Conservation (phyloP, 2,329 filamentous ascomycete species). For the Nannizziopsis arthrosporioides region DNA sequence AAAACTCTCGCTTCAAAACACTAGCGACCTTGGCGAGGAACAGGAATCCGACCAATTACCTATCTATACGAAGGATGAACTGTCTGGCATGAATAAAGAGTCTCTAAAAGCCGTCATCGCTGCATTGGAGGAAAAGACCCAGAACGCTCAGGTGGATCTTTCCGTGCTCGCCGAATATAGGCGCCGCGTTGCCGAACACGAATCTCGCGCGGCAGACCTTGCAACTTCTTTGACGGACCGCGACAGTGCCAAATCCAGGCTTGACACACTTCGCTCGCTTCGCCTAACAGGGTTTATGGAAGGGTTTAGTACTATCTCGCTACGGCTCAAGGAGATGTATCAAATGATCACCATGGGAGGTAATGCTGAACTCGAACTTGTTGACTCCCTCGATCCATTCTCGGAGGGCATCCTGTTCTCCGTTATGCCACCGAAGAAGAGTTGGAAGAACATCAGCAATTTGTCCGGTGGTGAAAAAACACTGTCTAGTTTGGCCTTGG, state of each 20-base stretch:
- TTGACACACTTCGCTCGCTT: slow-evolving; percentile 79
- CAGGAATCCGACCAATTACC: slow-evolving; percentile 46
- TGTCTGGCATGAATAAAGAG: slow-evolving; percentile 52
- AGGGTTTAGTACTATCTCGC: slow-evolving; percentile 84
- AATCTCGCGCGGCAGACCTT: slow-evolving; percentile 70
- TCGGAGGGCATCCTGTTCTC: slow-evolving; percentile 93
- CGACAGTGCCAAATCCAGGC: slow-evolving; percentile 79
- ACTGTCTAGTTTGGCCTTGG: slow-evolving; percentile 76
- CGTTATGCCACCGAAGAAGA: slow-evolving; percentile 99
- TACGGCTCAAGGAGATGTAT: slow-evolving; percentile 98
- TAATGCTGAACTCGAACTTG: slow-evolving; percentile 92
- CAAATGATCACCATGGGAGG: slow-evolving; percentile 99
- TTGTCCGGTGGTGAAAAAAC: slow-evolving; percentile 96
- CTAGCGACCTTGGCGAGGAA: slow-evolving; percentile 56
- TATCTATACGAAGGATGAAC: slow-evolving; percentile 61
- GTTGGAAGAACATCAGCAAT: slow-evolving; percentile 98
- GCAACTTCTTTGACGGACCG: slow-evolving; percentile 64
- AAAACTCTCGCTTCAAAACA: slow-evolving; percentile 72
- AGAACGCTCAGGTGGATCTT: slow-evolving; percentile 78
- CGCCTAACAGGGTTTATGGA: slow-evolving; percentile 97
- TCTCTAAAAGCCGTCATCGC: slow-evolving; percentile 54
- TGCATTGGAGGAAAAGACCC: slow-evolving; percentile 60
- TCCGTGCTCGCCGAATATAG: slow-evolving; percentile 82
- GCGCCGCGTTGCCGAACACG: slow-evolving; percentile 71
- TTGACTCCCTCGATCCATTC: slow-evolving; percentile 92